Base-by-base conservation (phyloP, 2,329 filamentous ascomycete genomes). In the Penicillium olsonii region DNA sequence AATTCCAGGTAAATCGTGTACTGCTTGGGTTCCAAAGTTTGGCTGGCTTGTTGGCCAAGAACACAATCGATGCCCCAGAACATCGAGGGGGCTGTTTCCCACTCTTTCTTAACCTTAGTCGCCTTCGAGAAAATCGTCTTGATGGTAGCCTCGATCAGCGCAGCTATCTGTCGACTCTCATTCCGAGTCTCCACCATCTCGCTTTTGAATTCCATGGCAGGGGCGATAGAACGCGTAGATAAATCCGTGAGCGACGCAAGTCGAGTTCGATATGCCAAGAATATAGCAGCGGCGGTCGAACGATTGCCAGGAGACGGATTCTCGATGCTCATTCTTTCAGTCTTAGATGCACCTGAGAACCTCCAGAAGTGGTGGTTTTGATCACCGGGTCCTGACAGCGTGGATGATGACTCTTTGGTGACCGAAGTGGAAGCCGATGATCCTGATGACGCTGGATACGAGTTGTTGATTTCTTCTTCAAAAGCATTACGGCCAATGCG, bases 1-100 rank as follows among this genome's bases (percentile, higher is more conserved):
- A 42, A 15, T 33, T 42, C 18, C 4, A 42, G 27, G 5, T 42
- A 42, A 4, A 42, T 4, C 6, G 26, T 42, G 26, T 42, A 27
- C 7, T 11, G 8, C 39, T 42, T 8, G 17, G 6, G 26, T 26
- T 26, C 24, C 24, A 26, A 26, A 26, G 3, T 2, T 11, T 26
- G 7, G 7, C 8, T 26, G 2, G 3, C 24, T 26, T 26, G 24
- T 26, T 11, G 24, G 7, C 8, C 7, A 11, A 26, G 24, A 26
- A 26, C 11, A 26, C 39, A 42, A 20, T 42, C 27, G 8, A 42
- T 33, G 39, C 39, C 39, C 39, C 39, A 42, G 17, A 42, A 33
- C 17, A 42, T 42, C 9, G 39, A 33, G 31, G 12, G 4, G 17
- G 26, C 26, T 33, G 15, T 20, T 17, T 33, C 14, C 27, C 18